phyloP scores from a whole-genome alignment of 495 filamentous ascomycete genomes.

The Diplogelasinospora grovesii region DNA sequence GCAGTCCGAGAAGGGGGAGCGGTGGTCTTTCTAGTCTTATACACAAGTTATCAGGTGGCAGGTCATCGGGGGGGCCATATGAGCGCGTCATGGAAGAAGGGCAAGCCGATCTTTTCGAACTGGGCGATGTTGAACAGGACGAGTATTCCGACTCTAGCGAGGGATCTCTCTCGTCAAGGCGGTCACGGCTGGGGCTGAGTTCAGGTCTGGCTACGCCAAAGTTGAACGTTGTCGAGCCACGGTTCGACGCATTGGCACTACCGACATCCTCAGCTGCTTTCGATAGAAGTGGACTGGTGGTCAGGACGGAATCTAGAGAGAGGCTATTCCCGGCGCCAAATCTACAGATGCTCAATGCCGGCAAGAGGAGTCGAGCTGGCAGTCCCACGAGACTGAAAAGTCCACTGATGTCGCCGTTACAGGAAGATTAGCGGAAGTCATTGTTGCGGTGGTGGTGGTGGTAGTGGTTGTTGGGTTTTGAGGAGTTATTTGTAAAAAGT shows the following conservation, averaged over 20 bases:
- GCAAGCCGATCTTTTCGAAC: slow-evolving; percentile 59
- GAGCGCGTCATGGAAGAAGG: slow-evolving; percentile 85
- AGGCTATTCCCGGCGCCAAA: slow-evolving; percentile 42
- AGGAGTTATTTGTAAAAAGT: too few species aligned
- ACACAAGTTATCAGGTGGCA: slow-evolving; percentile 51
- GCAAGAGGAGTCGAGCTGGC: slow-evolving; percentile 52
- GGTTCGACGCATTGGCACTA: slow-evolving; percentile 37
- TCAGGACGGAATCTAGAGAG: slow-evolving; percentile 77
- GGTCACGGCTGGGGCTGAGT: slow-evolving; percentile 40
- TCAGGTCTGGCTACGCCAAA: slow-evolving; percentile 61
- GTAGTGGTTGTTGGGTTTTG: too few species aligned
- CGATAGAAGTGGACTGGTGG: slow-evolving; percentile 66
- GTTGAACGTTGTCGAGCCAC: slow-evolving; percentile 54
- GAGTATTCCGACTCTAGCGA: slow-evolving; percentile 50
- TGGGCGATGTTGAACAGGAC: slow-evolving; percentile 55
- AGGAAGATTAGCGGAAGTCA: slow-evolving; percentile 25
- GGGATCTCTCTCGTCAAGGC: slow-evolving; percentile 20
- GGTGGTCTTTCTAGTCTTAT: slow-evolving; percentile 49
- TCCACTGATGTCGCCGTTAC: slow-evolving; percentile 48
- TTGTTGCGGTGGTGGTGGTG: background rate
- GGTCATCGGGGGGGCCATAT: slow-evolving; percentile 46
- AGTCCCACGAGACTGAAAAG: slow-evolving; percentile 62
- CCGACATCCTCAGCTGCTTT: slow-evolving; percentile 48
- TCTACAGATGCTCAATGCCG: slow-evolving; percentile 40
- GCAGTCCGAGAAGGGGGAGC: slow-evolving; percentile 37